Conservation (phyloP, 495 filamentous ascomycete species). For the Pseudevernia furfuracea region DNA sequence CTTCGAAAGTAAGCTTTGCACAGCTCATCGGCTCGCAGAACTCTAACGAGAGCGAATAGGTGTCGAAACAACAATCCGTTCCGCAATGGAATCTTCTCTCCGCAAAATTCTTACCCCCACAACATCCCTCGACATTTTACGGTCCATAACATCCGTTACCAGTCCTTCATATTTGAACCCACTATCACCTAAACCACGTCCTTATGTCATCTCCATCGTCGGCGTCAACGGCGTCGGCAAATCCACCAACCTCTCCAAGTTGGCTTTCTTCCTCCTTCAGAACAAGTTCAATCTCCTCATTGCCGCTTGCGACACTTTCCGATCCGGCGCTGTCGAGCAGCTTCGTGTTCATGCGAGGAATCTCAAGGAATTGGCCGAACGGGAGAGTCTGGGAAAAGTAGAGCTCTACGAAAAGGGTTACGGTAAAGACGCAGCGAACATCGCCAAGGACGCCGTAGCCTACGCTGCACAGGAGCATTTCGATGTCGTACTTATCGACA, state of each 20-base stretch:
- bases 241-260: slow-evolving; percentile 92
- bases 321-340: slow-evolving; percentile 94
- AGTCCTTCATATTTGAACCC: slow-evolving; percentile 43
- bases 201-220: slow-evolving; percentile 95
- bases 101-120: slow-evolving; percentile 94
- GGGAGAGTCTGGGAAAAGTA: slow-evolving; percentile 70
- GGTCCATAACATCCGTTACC: slow-evolving; percentile 78
- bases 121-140: slow-evolving; percentile 84
- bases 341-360: slow-evolving; percentile 89
- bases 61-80: slow-evolving; percentile 71
- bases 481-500: slow-evolving; percentile 95
- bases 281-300: slow-evolving; percentile 95
- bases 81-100: slow-evolving; percentile 82
- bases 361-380: slow-evolving; percentile 70
- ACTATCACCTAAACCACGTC: slow-evolving; percentile 51
- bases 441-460: slow-evolving; percentile 85
- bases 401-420: slow-evolving; percentile 96
- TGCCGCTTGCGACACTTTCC: slow-evolving; percentile 94
- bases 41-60: slow-evolving; percentile 32
- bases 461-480: slow-evolving; percentile 67
- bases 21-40: background rate
- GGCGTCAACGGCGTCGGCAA: slow-evolving; percentile 98
- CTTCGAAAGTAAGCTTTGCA: slow-evolving; percentile 64
- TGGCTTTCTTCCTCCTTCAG: slow-evolving; percentile 93
- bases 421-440: slow-evolving; percentile 91